Conservation (phyloP, 2,329 filamentous ascomycete species). For the Xylaria sp. region DNA sequence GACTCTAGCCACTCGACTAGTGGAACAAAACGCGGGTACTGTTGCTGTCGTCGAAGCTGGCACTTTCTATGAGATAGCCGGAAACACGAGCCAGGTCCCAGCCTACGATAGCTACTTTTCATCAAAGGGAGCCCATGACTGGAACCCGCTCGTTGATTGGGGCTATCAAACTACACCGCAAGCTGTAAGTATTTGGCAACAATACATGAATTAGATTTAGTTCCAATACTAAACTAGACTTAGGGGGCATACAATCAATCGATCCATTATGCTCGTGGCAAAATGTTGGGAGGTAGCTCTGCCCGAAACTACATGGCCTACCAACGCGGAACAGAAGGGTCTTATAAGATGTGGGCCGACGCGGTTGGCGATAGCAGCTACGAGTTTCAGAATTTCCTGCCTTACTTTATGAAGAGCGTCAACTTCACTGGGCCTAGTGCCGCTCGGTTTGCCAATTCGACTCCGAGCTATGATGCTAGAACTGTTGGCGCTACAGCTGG, state of each 20-base stretch:
- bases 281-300: constrained; percentile 2
- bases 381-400: neutral
- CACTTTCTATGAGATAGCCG: neutral
- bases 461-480: neutral
- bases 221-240: neutral
- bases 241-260: constrained; percentile 6
- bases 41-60: constrained; percentile 16
- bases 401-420: constrained; percentile 12
- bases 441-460: constrained; percentile 5
- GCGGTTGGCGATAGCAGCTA: neutral
- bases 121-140: neutral
- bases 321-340: neutral
- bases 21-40: neutral
- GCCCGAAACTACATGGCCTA: constrained; percentile 14
- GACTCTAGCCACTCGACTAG: constrained; percentile 2
- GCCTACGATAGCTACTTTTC: neutral
- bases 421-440: constrained; percentile 9
- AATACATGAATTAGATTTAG: neutral
- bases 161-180: neutral
- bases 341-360: neutral
- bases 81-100: constrained; percentile 9
- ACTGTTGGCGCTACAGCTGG: neutral
- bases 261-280: constrained; percentile 12
- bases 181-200: constrained; percentile 1
- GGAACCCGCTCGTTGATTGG: constrained; percentile 10